phyloP scores from a whole-genome alignment of 306 rosid species.

The Comarum palustre region DNA sequence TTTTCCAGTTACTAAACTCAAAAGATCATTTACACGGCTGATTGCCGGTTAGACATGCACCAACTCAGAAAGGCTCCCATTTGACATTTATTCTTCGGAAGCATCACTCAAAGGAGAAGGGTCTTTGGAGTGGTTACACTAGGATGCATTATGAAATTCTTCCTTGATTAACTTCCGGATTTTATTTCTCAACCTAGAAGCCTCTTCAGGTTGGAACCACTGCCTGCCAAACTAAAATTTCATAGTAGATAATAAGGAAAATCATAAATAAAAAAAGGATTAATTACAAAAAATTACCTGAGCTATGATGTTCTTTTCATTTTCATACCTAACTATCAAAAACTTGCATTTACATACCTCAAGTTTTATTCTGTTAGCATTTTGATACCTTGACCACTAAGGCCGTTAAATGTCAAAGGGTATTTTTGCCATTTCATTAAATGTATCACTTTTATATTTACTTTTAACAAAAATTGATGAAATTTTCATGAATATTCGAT shows the following conservation, averaged over 20 bases:
- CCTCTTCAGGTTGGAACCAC: slow-evolving; percentile 91
- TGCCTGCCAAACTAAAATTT: slow-evolving; percentile 63
- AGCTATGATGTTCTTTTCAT: too few species aligned
- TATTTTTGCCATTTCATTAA: too few species aligned
- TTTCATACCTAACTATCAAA: too few species aligned
- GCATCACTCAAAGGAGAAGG: slow-evolving; percentile 25
- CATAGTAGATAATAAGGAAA: slow-evolving; percentile 19
- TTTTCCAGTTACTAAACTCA: slow-evolving; percentile 13
- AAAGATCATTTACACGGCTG: slow-evolving; percentile 14
- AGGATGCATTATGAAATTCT: slow-evolving; percentile 45
- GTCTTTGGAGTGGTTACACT: slow-evolving; percentile 11
- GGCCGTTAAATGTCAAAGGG: too few species aligned
- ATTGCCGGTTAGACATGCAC: slow-evolving; percentile 12
- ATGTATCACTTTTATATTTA: too few species aligned
- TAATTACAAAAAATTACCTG: too few species aligned
- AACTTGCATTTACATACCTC: too few species aligned
- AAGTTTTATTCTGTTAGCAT: too few species aligned
- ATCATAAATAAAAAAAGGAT: not conserved
- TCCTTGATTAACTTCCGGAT: slow-evolving; percentile 51
- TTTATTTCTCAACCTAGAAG: slow-evolving; percentile 74
- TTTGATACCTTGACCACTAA: too few species aligned
- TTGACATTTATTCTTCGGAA: slow-evolving; percentile 18
- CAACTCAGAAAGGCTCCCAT: not conserved
- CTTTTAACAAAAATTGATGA: too few species aligned
- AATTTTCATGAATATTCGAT: too few species aligned